A percentile compares a stretch with the other conserved stretches of the same genome.
These are phyloP conservation scores for Fraxinus velutina DNA, from an alignment of 305 asterid species.

Conservation along the genomic window DNA sequence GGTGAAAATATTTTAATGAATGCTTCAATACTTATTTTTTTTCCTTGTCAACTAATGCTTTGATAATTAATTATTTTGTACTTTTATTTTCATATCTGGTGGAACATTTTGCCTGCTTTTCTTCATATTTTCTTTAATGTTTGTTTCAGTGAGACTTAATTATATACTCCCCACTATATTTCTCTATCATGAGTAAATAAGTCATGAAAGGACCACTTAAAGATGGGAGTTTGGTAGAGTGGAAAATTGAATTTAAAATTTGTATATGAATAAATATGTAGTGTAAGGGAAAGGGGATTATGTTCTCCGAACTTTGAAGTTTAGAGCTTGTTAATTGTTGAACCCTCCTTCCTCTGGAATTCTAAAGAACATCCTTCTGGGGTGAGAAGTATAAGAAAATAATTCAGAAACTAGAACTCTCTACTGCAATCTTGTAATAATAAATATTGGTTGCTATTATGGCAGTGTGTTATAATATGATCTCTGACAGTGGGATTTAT, in stretches of 20 bases:
- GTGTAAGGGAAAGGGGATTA: constrained; percentile 3
- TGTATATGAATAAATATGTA: background rate
- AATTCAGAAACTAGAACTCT: background rate
- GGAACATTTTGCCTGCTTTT: background rate
- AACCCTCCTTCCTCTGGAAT: background rate
- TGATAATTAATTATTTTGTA: background rate
- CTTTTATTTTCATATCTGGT: constrained; percentile 12
- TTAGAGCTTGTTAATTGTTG: constrained; percentile 11
- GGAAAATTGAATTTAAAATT: background rate
- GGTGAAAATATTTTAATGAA: constrained; percentile 14
- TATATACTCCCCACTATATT: background rate
- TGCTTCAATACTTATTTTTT: background rate
- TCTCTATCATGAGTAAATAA: background rate
- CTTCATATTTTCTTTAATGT: constrained; percentile 14
- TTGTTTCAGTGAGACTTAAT: constrained; percentile 10
- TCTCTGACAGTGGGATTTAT: background rate
- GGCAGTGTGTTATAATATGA: background rate
- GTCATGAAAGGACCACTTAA: background rate
- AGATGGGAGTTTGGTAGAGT: constrained; percentile 3
- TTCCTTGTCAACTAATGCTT: background rate
- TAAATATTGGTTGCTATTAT: background rate
- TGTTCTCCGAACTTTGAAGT: constrained; percentile 15
- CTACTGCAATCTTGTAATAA: constrained; percentile 1
- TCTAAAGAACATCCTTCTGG: background rate
- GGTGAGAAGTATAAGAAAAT: constrained; percentile 12